These are phyloP conservation scores for Ceratocystis colombiana DNA, from an alignment of 2,329 filamentous ascomycete genomes.

Conservation along the genomic window DNA sequence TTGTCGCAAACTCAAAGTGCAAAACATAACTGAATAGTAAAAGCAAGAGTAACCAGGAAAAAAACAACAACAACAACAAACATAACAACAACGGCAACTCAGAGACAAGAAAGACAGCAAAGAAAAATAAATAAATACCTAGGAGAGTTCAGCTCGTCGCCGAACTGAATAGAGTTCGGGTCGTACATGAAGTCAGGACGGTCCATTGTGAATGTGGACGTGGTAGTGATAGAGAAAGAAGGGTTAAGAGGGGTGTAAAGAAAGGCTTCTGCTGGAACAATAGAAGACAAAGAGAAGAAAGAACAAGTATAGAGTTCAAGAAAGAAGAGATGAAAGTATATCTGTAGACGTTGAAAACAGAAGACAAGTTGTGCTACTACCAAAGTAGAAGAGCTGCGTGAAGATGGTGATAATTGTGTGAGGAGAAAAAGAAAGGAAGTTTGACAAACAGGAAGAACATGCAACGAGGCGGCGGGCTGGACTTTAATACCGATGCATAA, in stretches of 20 bases:
- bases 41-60: slow-evolving; percentile 15
- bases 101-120: slow-evolving; percentile 31
- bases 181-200: slow-evolving; percentile 24
- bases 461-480: not conserved
- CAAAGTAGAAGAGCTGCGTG: slow-evolving; percentile 13
- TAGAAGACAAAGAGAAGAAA: not conserved
- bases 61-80: slow-evolving; percentile 24
- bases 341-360: slow-evolving; percentile 9
- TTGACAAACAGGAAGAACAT: slow-evolving; percentile 10
- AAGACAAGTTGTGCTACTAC: slow-evolving; percentile 11
- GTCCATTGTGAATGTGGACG: slow-evolving; percentile 19
- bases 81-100: slow-evolving; percentile 28
- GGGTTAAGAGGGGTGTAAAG: not conserved
- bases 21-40: slow-evolving; percentile 30
- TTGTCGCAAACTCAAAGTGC: slow-evolving; percentile 30
- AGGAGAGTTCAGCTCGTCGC: slow-evolving; percentile 50
- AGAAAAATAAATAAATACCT: slow-evolving; percentile 50
- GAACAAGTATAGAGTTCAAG: slow-evolving; percentile 6
- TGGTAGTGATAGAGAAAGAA: not conserved
- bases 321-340: not conserved
- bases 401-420: slow-evolving; percentile 12
- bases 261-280: slow-evolving; percentile 7
- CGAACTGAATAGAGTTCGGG: slow-evolving; percentile 35
- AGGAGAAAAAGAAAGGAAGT: slow-evolving; percentile 15
- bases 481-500: slow-evolving; percentile 7